These are phyloP conservation scores for Dactylis glomerata DNA, from an alignment of 176 grass and related monocot species.

Conservation along the genomic window DNA sequence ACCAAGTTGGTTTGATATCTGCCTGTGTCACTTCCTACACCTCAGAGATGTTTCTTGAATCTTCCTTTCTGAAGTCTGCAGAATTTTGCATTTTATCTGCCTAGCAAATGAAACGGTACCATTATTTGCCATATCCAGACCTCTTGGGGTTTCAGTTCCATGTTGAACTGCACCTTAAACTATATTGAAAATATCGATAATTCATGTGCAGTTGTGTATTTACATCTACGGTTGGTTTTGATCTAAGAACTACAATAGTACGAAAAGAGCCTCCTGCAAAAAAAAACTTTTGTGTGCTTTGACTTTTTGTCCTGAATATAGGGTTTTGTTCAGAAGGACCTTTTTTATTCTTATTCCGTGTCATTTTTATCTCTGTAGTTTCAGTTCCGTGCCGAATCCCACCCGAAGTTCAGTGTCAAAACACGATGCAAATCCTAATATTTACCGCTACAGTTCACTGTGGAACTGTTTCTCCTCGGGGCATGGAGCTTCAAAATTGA, in stretches of 20 bases:
- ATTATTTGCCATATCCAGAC: constrained; percentile 4
- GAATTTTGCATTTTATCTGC: constrained; percentile 2
- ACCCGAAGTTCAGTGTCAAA: not conserved
- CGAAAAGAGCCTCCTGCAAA: not conserved
- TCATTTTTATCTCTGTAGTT: not conserved
- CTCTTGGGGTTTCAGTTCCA: not conserved
- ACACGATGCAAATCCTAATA: not conserved
- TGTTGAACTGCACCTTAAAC: not conserved
- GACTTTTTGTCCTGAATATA: not conserved
- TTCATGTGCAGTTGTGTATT: not conserved
- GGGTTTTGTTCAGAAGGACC: not conserved
- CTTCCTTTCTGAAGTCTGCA: constrained; percentile 6
- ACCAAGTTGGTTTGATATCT: constrained; percentile 17
- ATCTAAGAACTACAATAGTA: constrained; percentile 1
- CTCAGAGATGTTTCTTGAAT: constrained; percentile 37
- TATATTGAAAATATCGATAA: not conserved
- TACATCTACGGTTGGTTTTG: not conserved
- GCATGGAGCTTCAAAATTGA: not conserved
- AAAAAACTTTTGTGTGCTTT: not conserved
- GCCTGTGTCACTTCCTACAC: not conserved
- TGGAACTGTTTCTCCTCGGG: not conserved
- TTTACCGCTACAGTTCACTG: not conserved
- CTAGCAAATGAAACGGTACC: not conserved
- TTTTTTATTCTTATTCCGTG: not conserved
- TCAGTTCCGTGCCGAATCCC: constrained; percentile 16